phyloP scores from a whole-genome alignment of 305 asterid species.

The Rubia peregrina region DNA sequence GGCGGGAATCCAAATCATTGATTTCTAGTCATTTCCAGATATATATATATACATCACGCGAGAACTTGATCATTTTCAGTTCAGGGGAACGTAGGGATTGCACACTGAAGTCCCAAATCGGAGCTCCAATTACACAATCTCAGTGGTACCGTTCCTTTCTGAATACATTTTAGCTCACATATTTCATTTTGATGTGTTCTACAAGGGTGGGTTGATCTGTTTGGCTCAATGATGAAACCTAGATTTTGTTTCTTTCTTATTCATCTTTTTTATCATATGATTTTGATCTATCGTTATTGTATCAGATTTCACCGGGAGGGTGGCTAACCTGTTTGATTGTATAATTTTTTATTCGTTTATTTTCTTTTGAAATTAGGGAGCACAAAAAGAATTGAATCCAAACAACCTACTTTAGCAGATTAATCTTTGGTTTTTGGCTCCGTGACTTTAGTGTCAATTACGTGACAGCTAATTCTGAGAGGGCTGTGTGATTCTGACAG shows the following conservation, averaged over 20 bases:
- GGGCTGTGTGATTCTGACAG: no score
- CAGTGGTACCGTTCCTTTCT: neutral
- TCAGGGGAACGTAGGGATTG: neutral
- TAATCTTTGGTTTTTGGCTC: neutral
- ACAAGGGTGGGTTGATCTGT: neutral
- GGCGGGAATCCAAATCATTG: no score
- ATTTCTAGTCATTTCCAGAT: neutral
- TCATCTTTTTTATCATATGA: neutral
- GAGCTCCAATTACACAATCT: neutral
- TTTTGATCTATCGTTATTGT: neutral
- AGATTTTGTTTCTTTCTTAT: neutral
- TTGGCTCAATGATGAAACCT: neutral
- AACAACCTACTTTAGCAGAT: neutral
- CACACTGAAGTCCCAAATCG: constrained; percentile 10
- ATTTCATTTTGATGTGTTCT: neutral
- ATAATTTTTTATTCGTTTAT: neutral
- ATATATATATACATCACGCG: neutral
- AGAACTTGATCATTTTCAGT: neutral
- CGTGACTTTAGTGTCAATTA: neutral
- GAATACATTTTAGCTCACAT: neutral
- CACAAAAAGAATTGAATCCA: neutral
- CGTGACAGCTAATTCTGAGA: no score
- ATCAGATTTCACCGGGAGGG: neutral
- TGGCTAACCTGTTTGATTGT: neutral
- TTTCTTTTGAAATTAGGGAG: neutral